These are phyloP conservation scores for Vigna unguiculata DNA, from an alignment of 306 rosid genomes.

Conservation along the genomic window DNA sequence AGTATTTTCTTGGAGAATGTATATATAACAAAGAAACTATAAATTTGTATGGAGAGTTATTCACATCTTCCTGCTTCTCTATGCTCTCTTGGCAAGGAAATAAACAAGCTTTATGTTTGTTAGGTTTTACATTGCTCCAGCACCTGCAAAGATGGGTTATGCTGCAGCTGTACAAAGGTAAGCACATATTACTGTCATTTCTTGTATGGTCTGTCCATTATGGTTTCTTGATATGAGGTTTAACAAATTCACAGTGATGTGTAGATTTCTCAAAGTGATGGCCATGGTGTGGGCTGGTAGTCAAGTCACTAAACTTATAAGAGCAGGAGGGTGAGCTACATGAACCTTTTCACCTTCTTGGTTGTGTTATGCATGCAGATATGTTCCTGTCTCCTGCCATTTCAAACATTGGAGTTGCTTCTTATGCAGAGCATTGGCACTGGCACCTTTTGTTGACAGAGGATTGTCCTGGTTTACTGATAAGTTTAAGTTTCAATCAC, in stretches of 20 bases:
- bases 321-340: constrained; percentile 90
- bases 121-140: constrained; percentile 91
- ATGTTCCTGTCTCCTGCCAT: constrained; percentile 24
- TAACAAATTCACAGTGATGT: constrained; percentile 41
- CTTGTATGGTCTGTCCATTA: constrained; percentile 17
- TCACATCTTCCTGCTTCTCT: constrained; percentile 22
- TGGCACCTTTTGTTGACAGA: constrained; percentile 81
- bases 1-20: constrained; percentile 12
- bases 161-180: constrained; percentile 80
- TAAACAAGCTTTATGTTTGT: constrained; percentile 34
- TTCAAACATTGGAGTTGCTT: constrained; percentile 28
- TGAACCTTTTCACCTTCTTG: constrained; percentile 20
- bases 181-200: background rate
- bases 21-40: background rate
- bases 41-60: constrained; percentile 15
- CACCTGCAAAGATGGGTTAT: constrained; percentile 89
- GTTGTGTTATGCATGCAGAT: constrained; percentile 2
- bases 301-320: constrained; percentile 85
- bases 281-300: constrained; percentile 99
- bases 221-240: constrained; percentile 2
- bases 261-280: constrained; percentile 88
- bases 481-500: constrained; percentile 79
- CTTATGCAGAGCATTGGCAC: constrained; percentile 82
- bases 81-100: constrained; percentile 5
- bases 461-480: constrained; percentile 84